phyloP scores from a whole-genome alignment of 1,284 basidiomycete genomes.

The Cryptococcus sp. region DNA sequence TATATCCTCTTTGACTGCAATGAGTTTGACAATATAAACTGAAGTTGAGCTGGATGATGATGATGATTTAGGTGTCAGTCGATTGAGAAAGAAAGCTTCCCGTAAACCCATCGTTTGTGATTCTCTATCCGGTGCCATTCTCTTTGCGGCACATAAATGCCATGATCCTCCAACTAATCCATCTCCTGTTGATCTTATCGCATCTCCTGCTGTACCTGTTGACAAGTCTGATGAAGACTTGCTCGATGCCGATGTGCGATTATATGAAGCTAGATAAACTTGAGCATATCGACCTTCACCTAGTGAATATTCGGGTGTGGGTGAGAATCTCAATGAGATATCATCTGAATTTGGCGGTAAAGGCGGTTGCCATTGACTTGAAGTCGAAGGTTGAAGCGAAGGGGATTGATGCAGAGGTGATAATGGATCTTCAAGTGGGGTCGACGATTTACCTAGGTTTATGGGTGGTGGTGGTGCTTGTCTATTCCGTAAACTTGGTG shows the following conservation, averaged over 20 bases:
- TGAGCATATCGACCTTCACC: conserved; percentile 50
- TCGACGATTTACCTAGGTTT: not conserved
- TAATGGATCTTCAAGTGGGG: conserved; percentile 15
- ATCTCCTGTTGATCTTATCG: conserved; percentile 12
- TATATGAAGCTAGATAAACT: conserved; percentile 48
- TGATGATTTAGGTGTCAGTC: conserved; percentile 21
- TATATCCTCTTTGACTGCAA: conserved; percentile 40
- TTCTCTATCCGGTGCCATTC: conserved; percentile 47
- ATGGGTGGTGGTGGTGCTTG: conserved; percentile 8
- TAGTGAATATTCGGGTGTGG: conserved; percentile 38
- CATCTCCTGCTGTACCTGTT: not conserved
- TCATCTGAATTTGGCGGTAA: conserved; percentile 28
- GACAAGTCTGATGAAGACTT: not conserved
- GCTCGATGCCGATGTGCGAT: not conserved
- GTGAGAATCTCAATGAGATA: conserved; percentile 34
- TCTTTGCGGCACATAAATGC: conserved; percentile 50
- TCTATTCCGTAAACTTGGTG: conserved; percentile 25
- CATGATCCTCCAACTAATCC: conserved; percentile 26
- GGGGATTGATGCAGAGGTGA: conserved; percentile 40
- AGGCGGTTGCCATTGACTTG: conserved; percentile 27
- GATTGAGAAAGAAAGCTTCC: conserved; percentile 51
- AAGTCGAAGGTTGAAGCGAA: conserved; percentile 19
- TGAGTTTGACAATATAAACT: conserved; percentile 36
- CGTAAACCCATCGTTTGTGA: conserved; percentile 48
- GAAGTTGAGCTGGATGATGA: conserved; percentile 9